Evolutionary conservation across 805 yeast species (phyloP).

Genomic region (Starmerella etchellsii): DNA sequence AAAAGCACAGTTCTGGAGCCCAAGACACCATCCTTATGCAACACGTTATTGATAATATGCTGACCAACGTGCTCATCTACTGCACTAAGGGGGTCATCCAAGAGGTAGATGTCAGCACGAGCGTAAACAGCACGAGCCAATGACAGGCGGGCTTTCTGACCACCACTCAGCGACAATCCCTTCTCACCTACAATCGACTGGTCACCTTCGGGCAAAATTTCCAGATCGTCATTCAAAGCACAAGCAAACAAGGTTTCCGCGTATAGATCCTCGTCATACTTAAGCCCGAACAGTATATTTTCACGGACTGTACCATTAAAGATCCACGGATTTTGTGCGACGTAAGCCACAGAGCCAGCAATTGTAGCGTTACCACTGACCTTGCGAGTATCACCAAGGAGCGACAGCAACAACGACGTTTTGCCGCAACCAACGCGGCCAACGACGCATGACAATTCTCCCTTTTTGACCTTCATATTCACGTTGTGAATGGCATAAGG

Average conservation of each 20-base stretch:
- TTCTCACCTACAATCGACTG: slow-evolving; percentile 71
- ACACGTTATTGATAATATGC: slow-evolving; percentile 60
- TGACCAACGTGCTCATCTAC: slow-evolving; percentile 82
- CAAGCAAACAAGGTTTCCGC: slow-evolving; percentile 48
- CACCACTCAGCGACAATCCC: slow-evolving; percentile 79
- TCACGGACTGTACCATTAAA: slow-evolving; percentile 84
- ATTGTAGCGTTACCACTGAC: slow-evolving; percentile 57
- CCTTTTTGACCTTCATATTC: slow-evolving; percentile 57
- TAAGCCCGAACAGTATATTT: slow-evolving; percentile 56
- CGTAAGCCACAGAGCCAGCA: slow-evolving; percentile 76
- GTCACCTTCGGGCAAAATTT: slow-evolving; percentile 61
- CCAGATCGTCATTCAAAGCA: slow-evolving; percentile 52
- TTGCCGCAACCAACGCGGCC: slow-evolving; percentile 90
- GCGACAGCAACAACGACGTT: slow-evolving; percentile 65
- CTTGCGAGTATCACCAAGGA: slow-evolving; percentile 72
- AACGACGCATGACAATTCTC: slow-evolving; percentile 71
- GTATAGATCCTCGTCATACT: slow-evolving; percentile 41
- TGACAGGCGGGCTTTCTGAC: slow-evolving; percentile 72
- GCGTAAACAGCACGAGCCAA: slow-evolving; percentile 71
- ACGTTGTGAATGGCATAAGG: slow-evolving; percentile 55
- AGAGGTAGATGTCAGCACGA: slow-evolving; percentile 48
- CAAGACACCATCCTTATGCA: slow-evolving; percentile 70
- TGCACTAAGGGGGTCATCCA: slow-evolving; percentile 74
- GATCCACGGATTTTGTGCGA: slow-evolving; percentile 88
- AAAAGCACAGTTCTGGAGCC: slow-evolving; percentile 60